phyloP scores from a whole-genome alignment of 495 filamentous ascomycete genomes.

The Chaetomium tenue region DNA sequence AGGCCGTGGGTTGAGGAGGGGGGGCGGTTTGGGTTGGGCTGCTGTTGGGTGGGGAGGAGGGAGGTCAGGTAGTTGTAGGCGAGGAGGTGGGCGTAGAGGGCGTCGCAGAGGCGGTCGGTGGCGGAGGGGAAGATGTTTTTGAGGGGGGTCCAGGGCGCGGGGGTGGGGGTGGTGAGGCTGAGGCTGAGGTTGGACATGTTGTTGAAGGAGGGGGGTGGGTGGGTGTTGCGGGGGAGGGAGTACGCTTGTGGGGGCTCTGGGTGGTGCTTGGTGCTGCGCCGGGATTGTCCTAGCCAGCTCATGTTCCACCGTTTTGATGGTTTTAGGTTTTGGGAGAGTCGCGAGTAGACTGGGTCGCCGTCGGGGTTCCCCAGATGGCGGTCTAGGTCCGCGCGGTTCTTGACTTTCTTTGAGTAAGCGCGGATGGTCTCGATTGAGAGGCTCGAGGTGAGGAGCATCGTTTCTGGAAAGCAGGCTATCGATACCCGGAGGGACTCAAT shows the following conservation, averaged over 20 bases:
- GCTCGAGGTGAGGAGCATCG: constrained; percentile 47
- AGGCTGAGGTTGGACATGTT: neutral
- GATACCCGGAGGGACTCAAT: constrained; percentile 44
- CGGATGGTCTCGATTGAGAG: constrained; percentile 50
- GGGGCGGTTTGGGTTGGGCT: neutral
- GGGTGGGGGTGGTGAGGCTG: neutral
- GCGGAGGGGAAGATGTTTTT: constrained; percentile 57
- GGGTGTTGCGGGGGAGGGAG: constrained; percentile 9
- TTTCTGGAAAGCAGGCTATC: constrained; percentile 46
- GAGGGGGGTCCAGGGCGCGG: constrained; percentile 48
- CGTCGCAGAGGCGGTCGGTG: constrained; percentile 56
- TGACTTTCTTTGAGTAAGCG: constrained; percentile 44
- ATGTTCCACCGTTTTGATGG: constrained; percentile 31
- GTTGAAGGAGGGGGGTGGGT: neutral
- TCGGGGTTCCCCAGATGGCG: constrained; percentile 14
- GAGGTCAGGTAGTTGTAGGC: constrained; percentile 61
- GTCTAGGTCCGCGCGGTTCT: constrained; percentile 23
- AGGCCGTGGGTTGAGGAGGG: constrained; percentile 11
- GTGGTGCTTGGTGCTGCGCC: constrained; percentile 21
- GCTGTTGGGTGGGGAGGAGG: constrained; percentile 31
- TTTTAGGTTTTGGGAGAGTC: constrained; percentile 11
- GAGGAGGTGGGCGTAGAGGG: constrained; percentile 63
- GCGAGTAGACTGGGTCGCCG: constrained; percentile 25
- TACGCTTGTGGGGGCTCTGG: constrained; percentile 9
- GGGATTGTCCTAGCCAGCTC: constrained; percentile 21